A percentile compares a stretch with the other conserved stretches of the same genome.
phyloP scores from a whole-genome alignment of 352 stramenopile species.

The Pythium utonaiense region DNA sequence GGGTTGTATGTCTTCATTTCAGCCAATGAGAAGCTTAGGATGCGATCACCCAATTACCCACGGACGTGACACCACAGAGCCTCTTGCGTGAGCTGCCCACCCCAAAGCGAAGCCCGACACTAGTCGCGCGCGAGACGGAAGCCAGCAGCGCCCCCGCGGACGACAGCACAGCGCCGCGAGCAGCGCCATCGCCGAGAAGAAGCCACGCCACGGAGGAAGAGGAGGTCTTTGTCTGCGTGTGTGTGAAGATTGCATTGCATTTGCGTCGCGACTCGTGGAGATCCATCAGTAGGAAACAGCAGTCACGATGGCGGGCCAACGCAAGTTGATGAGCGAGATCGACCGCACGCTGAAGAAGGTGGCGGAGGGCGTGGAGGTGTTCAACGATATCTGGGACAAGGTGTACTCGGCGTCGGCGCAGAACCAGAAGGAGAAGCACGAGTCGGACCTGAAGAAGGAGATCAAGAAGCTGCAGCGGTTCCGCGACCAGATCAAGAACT shows the following conservation, averaged over 20 bases:
- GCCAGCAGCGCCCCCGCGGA: neutral
- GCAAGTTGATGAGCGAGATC: slow-evolving; percentile 94
- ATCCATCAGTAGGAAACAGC: neutral
- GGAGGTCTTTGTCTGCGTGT: neutral
- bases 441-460: slow-evolving; percentile 99
- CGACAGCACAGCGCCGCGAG: neutral
- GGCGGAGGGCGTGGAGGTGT: slow-evolving; percentile 97
- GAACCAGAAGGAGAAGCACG: slow-evolving; percentile 99
- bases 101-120: slow-evolving; percentile 7
- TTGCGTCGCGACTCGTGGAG: neutral
- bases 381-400: slow-evolving; percentile 99
- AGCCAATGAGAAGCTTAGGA: neutral
- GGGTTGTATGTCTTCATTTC: slow-evolving; percentile 1
- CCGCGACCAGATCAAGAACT: slow-evolving; percentile 99
- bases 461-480: slow-evolving; percentile 99
- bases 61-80: slow-evolving; percentile 17
- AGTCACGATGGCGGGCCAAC: slow-evolving; percentile 67
- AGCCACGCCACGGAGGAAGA: neutral
- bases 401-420: slow-evolving; percentile 95
- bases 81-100: neutral
- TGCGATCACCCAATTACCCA: slow-evolving; percentile 19
- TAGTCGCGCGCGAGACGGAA: too few relatives aligned
- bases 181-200: neutral
- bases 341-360: slow-evolving; percentile 99
- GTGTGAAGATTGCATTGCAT: neutral